Evolutionary conservation across 1,284 basidiomycete species (phyloP), one percentile per base, ranked within the genome.

Genomic region (Tremellales sp.): DNA sequence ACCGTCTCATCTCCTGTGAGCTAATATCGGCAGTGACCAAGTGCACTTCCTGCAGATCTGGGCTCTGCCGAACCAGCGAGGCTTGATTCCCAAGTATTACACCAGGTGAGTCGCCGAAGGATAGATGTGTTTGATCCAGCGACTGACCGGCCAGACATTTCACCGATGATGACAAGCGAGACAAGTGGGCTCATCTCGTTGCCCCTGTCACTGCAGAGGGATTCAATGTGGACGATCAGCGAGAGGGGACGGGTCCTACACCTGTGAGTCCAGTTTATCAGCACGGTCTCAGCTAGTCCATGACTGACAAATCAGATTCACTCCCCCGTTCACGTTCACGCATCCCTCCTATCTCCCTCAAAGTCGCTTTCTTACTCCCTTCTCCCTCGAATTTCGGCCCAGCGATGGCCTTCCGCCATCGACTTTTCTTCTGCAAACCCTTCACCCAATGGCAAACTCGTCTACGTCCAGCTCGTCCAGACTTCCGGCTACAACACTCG

Each of bases 1-100:
- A n/a, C n/a, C n/a, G n/a, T n/a, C n/a, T n/a, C n/a, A n/a, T n/a
- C n/a, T n/a, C 33, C 17, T 23, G 25, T 21, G 7, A 33, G n/a
- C 15, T 45, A 8, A 39, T 27, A 21, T 27, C n/a, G 19, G 10
- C 77, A 81, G 47, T 4, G 35, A 63, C 37, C 54, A 62, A 10
- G 84, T 84, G 1, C 86, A 94, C 71, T 91, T 93, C 76, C 79
- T 91, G 11, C 74, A 75, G 68, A 92, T 94, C 58, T 94, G 90
- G 91, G 82, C 84, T 3, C 40, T 82, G 0, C 89, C 91, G 0
- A 76, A 76, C 63, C 64, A 79, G 27, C 53, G 76, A 26, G 75
- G 80, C 21, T 79, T 88, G 15, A 70, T 72, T 24, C 89, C 90
- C 0, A 80, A 81, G 48, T 94, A 94, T 73, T 93, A 81, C 73